These are phyloP conservation scores for Phytopythium mirpurense DNA, from an alignment of 352 stramenopile species.

Conservation along the genomic window DNA sequence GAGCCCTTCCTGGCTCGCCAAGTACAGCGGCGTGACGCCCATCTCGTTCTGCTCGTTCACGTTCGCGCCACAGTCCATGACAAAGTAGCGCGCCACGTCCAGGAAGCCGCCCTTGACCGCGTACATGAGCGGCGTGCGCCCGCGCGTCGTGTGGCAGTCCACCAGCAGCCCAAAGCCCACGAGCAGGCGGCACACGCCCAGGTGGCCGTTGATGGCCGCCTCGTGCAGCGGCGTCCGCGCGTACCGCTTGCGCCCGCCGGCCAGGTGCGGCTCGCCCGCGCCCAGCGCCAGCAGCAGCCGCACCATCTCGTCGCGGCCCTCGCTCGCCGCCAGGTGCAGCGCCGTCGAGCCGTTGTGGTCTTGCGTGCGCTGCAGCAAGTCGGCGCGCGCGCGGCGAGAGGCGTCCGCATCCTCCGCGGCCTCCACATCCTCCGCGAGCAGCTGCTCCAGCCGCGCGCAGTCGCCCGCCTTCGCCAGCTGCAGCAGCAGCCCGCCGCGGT, in stretches of 20 bases:
- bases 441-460: constrained; percentile 20
- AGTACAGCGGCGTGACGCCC: constrained; percentile 68
- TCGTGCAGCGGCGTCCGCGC: constrained; percentile 71
- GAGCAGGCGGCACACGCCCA: constrained; percentile 40
- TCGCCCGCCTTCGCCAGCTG: constrained; percentile 40
- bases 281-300: constrained; percentile 32
- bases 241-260: constrained; percentile 57
- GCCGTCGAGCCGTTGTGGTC: constrained; percentile 64
- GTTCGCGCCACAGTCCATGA: constrained; percentile 39
- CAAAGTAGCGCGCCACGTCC: constrained; percentile 35
- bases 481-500: constrained; percentile 38
- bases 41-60: constrained; percentile 80
- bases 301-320: constrained; percentile 49
- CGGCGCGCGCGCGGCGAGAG: constrained; percentile 11
- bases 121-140: constrained; percentile 74
- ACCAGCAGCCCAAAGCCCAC: constrained; percentile 59
- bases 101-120: constrained; percentile 60
- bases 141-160: constrained; percentile 74
- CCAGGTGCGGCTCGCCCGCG: constrained; percentile 55
- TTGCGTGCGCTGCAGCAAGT: constrained; percentile 57
- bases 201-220: constrained; percentile 57
- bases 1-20: constrained; percentile 52
- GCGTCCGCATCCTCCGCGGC: neutral
- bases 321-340: constrained; percentile 55
- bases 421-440: constrained; percentile 19